Evolutionary conservation across 805 yeast species (phyloP).

Genomic region (Hanseniaspora hatyaiensis): DNA sequence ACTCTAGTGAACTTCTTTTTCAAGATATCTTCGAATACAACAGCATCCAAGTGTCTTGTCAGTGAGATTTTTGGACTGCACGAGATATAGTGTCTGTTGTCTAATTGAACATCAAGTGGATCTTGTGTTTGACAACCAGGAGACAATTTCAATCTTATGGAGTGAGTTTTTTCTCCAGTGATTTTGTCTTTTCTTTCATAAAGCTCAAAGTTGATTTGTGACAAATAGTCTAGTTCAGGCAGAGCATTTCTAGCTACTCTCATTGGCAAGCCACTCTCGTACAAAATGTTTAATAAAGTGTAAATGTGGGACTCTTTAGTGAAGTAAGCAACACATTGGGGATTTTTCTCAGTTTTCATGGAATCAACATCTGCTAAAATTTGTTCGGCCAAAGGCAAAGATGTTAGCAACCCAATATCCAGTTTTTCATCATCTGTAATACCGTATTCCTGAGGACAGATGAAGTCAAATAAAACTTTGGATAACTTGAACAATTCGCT

Average conservation of each 20-base stretch:
- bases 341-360: slow-evolving; percentile 66
- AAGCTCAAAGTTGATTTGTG: slow-evolving; percentile 87
- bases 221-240: slow-evolving; percentile 89
- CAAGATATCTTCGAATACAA: slow-evolving; percentile 69
- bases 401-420: slow-evolving; percentile 89
- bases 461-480: slow-evolving; percentile 88
- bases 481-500: slow-evolving; percentile 83
- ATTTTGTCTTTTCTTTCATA: slow-evolving; percentile 65
- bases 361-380: slow-evolving; percentile 67
- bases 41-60: slow-evolving; percentile 88
- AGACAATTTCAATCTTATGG: slow-evolving; percentile 79
- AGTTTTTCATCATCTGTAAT: slow-evolving; percentile 88
- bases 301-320: slow-evolving; percentile 96
- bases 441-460: slow-evolving; percentile 98
- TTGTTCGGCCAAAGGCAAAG: slow-evolving; percentile 85
- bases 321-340: slow-evolving; percentile 80
- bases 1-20: slow-evolving; percentile 76
- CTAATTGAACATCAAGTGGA: slow-evolving; percentile 92
- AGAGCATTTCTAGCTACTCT: slow-evolving; percentile 87
- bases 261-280: slow-evolving; percentile 90
- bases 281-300: slow-evolving; percentile 78
- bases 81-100: slow-evolving; percentile 90
- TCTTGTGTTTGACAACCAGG: slow-evolving; percentile 98
- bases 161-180: slow-evolving; percentile 65
- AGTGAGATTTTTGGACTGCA: slow-evolving; percentile 84